These are phyloP conservation scores for Amanita phalloides DNA, from an alignment of 768 basidiomycete species.

Conservation along the genomic window DNA sequence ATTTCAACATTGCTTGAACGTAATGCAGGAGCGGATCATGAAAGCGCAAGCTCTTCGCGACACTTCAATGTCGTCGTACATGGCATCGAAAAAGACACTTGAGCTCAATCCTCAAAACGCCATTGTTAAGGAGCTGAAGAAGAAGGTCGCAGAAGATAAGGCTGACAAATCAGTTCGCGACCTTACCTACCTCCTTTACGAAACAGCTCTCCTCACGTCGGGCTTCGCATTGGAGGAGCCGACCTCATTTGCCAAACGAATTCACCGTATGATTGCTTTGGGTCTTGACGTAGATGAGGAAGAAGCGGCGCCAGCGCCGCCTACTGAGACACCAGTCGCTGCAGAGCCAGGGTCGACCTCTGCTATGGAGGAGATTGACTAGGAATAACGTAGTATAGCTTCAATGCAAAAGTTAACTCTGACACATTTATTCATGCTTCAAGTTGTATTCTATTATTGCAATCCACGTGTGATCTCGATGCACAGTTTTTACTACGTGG, in stretches of 20 bases:
- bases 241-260: constrained; percentile 88
- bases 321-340: constrained; percentile 38
- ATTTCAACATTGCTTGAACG: neutral
- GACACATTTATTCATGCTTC: too few species aligned
- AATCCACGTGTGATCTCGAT: too few species aligned
- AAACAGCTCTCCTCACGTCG: constrained; percentile 92
- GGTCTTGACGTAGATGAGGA: constrained; percentile 80
- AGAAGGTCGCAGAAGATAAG: constrained; percentile 94
- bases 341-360: constrained; percentile 57
- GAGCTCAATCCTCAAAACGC: constrained; percentile 90
- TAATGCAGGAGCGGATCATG: constrained; percentile 90
- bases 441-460: too few species aligned
- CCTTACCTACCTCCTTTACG: constrained; percentile 90
- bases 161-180: constrained; percentile 98
- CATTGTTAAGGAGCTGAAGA: constrained; percentile 93
- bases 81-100: constrained; percentile 97
- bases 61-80: constrained; percentile 97
- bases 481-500: too few species aligned
- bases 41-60: constrained; percentile 96
- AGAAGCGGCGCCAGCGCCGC: constrained; percentile 27
- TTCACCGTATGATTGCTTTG: constrained; percentile 94
- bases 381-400: constrained; percentile 14
- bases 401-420: neutral
- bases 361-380: constrained; percentile 97
- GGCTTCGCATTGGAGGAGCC: constrained; percentile 96